These are phyloP conservation scores for Beauveria varroae DNA, from an alignment of 2,329 filamentous ascomycete species.

Conservation along the genomic window DNA sequence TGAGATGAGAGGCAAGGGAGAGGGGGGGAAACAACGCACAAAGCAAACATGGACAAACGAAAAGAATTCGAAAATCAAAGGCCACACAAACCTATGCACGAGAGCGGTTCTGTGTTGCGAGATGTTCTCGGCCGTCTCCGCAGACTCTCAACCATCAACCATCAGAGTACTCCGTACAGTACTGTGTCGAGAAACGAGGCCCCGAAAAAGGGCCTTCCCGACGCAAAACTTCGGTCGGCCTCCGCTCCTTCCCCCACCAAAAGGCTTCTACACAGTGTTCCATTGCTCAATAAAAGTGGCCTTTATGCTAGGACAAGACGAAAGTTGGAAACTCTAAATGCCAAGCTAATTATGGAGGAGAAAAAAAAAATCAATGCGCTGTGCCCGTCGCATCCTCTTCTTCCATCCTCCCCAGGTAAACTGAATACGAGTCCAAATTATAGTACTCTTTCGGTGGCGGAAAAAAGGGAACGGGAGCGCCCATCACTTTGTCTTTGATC, in stretches of 20 bases:
- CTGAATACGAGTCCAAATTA: not conserved
- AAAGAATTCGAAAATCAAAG: too few relatives aligned
- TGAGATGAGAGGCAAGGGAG: too few relatives aligned
- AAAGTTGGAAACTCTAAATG: not conserved
- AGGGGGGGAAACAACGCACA: too few relatives aligned
- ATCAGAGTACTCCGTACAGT: not conserved
- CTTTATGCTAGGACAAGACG: not conserved
- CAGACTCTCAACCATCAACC: not conserved
- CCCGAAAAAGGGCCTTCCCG: not conserved
- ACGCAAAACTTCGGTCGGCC: not conserved
- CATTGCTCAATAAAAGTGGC: not conserved
- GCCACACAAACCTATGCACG: too few relatives aligned
- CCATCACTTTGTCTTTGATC: not conserved
- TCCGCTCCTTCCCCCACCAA: not conserved
- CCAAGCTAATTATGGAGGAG: not conserved
- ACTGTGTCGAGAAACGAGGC: not conserved
- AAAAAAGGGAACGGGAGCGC: not conserved
- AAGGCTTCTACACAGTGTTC: not conserved
- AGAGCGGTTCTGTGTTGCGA: too few relatives aligned
- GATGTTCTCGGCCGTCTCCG: too few relatives aligned
- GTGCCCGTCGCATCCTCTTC: not conserved
- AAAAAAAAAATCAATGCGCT: not conserved
- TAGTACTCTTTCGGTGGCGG: not conserved
- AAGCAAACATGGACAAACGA: too few relatives aligned
- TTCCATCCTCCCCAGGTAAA: not conserved